Percentiles rank a stretch among this genome's conserved stretches.
Conservation (phyloP, 805 yeast genomes). For the Naumovozyma dairenensis region DNA sequence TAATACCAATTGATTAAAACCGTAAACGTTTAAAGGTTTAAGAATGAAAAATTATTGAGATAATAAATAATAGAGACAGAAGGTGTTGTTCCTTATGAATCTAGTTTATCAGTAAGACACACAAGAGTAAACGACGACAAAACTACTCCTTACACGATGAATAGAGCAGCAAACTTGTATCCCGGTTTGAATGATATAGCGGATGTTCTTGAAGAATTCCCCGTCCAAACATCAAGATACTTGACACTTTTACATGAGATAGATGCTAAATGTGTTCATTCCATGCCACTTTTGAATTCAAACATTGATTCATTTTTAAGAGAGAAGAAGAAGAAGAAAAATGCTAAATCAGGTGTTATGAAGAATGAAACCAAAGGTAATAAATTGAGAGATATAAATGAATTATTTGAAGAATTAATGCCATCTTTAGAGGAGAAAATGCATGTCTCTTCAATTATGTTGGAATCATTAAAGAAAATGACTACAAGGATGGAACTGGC, state of each 20-base stretch:
- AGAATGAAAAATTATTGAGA: no score
- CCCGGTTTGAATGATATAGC: slow-evolving; percentile 89
- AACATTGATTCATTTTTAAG: slow-evolving; percentile 19
- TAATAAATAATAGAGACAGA: no score
- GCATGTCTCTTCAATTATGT: slow-evolving; percentile 91
- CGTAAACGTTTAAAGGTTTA: no score
- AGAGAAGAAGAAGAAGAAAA: no score
- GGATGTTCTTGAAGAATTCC: slow-evolving; percentile 87
- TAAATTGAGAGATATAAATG: slow-evolving; percentile 30
- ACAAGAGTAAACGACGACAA: no score
- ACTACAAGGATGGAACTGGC: slow-evolving; percentile 69
- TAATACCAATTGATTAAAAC: no score
- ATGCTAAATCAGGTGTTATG: neutral
- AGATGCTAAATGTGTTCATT: slow-evolving; percentile 81
- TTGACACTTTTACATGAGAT: slow-evolving; percentile 84
- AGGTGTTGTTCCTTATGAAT: no score
- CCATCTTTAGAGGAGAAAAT: slow-evolving; percentile 94
- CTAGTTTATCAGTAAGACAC: no score
- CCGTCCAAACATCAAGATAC: slow-evolving; percentile 71
- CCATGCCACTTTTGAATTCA: slow-evolving; percentile 55
- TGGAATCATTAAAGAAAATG: slow-evolving; percentile 63
- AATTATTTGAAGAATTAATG: slow-evolving; percentile 52
- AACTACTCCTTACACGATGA: no score
- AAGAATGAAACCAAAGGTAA: slow-evolving; percentile 14
- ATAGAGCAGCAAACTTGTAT: slow-evolving; percentile 38